phyloP scores from a whole-genome alignment of 1,284 basidiomycete genomes.

The Malassezia psittaci region DNA sequence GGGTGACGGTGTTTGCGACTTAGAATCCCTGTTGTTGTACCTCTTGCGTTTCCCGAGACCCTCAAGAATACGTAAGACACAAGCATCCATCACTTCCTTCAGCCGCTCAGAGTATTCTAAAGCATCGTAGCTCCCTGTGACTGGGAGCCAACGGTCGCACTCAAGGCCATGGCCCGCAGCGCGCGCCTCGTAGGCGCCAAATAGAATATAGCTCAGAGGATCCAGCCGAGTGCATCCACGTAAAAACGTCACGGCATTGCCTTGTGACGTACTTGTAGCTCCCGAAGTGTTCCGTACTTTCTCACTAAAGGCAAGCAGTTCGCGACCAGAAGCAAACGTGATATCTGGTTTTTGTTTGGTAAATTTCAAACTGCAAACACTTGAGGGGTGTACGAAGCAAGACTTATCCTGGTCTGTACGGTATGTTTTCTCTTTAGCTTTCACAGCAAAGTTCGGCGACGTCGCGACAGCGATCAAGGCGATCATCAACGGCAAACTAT shows the following conservation, averaged over 20 bases:
- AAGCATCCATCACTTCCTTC: slow-evolving; percentile 69
- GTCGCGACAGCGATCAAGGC: slow-evolving; percentile 75
- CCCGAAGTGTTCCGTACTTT: slow-evolving; percentile 67
- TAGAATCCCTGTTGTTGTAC: background rate
- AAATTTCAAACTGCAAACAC: slow-evolving; percentile 70
- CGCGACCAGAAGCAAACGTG: slow-evolving; percentile 50
- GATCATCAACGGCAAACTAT: slow-evolving; percentile 68
- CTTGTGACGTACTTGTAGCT: slow-evolving; percentile 46
- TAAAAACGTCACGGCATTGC: slow-evolving; percentile 60
- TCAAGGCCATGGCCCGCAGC: slow-evolving; percentile 52
- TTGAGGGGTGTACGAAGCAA: slow-evolving; percentile 69
- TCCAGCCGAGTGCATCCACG: slow-evolving; percentile 62
- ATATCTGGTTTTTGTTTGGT: slow-evolving; percentile 51
- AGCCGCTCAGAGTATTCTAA: slow-evolving; percentile 76
- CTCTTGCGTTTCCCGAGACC: slow-evolving; percentile 50
- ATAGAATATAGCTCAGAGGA: slow-evolving; percentile 80
- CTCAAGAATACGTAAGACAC: slow-evolving; percentile 83
- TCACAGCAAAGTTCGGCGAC: slow-evolving; percentile 87
- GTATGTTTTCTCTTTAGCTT: slow-evolving; percentile 62
- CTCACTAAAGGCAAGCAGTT: slow-evolving; percentile 74
- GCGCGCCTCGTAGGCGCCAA: slow-evolving; percentile 69
- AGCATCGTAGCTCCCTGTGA: slow-evolving; percentile 62
- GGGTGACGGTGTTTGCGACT: background rate
- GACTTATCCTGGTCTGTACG: slow-evolving; percentile 81
- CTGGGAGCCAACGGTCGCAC: slow-evolving; percentile 83